Base-by-base conservation (phyloP, 148 eudicot species). In the Chenopodium suecicum region DNA sequence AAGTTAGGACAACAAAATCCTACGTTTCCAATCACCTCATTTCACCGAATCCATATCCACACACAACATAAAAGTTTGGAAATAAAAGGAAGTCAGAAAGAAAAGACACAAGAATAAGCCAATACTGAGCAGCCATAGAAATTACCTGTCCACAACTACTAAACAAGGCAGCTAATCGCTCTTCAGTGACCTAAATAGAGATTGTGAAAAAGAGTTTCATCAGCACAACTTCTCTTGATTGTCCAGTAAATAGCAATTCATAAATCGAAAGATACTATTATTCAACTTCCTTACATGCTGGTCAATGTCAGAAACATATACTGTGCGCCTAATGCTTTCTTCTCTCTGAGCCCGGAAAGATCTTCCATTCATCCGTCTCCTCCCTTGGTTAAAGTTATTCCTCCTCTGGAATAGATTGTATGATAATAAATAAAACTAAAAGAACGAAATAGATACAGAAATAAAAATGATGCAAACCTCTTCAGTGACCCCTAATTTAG, bases 271-370 rank as follows among this genome's bases (percentile, higher is more conserved):
- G 6, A 58, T 17, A 31, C 32, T 29, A 56, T 22, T 29, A 0
- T 32, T 46, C 9, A 34, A 80, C 63, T 73, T 69, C 78, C 93
- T 87, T 88, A 95, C 98, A 83, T 87, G 90, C 60, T 90, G 94
- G 85, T 91, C 94, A 79, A 95, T 89, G 78, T 95, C 98, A 79
- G 96, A 91, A 34, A 95, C 98, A 89, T 95, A 95, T 46, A 93
- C 97, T 3, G 98, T 95, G 78, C 98, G 90, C 86, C 93, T 91
- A 72, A 95, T 83, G 75, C 97, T 93, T 84, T 92, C 98, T 85
- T 92, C 97, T 85, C 94, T 87, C 85, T 92, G 97, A 79, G 94
- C 96, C 81, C 91, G 90, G 75, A 86, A 88, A 86, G 92, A 79
- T 86, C 92, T 88, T 34, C 90, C 93, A 82, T 81, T 91, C 88